Evolutionary conservation across 108 stramenopile species (phyloP).

Genomic region (Skeletonema marinoi): DNA sequence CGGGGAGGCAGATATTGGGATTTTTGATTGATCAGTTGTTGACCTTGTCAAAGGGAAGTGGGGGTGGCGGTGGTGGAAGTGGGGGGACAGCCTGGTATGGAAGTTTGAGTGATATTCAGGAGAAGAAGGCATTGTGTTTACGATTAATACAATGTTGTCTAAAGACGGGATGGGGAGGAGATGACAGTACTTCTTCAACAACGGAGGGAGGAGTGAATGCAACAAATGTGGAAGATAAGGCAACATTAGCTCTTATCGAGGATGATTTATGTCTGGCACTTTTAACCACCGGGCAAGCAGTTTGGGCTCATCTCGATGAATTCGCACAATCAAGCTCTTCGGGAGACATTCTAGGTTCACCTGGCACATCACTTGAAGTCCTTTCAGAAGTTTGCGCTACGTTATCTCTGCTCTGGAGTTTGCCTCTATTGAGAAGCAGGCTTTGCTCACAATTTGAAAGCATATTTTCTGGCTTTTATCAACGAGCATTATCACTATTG

Average conservation of each 20-base stretch:
- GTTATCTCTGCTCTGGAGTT: slow-evolving; percentile 72
- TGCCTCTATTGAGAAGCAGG: slow-evolving; percentile 47
- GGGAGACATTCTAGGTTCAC: slow-evolving; percentile 45
- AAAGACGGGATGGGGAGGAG: slow-evolving; percentile 47
- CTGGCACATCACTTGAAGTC: slow-evolving; percentile 58
- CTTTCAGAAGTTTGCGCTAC: slow-evolving; percentile 84
- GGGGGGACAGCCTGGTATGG: background rate
- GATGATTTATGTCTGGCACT: slow-evolving; percentile 87
- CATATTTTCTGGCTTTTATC: slow-evolving; percentile 89
- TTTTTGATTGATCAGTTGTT: slow-evolving; percentile 77
- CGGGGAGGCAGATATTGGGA: slow-evolving; percentile 58
- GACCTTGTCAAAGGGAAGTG: slow-evolving; percentile 60
- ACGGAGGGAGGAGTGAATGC: slow-evolving; percentile 7
- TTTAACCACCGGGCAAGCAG: slow-evolving; percentile 80
- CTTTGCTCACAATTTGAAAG: slow-evolving; percentile 77
- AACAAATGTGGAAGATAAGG: slow-evolving; percentile 27
- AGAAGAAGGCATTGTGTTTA: slow-evolving; percentile 73
- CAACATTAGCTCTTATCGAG: slow-evolving; percentile 63
- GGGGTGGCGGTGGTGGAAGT: slow-evolving; percentile 41
- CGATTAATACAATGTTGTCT: slow-evolving; percentile 69
- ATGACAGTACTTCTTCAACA: background rate
- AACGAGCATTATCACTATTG: slow-evolving; percentile 75
- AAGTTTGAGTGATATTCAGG: slow-evolving; percentile 46
- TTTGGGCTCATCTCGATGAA: slow-evolving; percentile 73
- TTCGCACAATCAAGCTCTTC: slow-evolving; percentile 24